Evolutionary conservation across 1,284 basidiomycete species (phyloP).

Genomic region (Pulveroboletus sp.): DNA sequence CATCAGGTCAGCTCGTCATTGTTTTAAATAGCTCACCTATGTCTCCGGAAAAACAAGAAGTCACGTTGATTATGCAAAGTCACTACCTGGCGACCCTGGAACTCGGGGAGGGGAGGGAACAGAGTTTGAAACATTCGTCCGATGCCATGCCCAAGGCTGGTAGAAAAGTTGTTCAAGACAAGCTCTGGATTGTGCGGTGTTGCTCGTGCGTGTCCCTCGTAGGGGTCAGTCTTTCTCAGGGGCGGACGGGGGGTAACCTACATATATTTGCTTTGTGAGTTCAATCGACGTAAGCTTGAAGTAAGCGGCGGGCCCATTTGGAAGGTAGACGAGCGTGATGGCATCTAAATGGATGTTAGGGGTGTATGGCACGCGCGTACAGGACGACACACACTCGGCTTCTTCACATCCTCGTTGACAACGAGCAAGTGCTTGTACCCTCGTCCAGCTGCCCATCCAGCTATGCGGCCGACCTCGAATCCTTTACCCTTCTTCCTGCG

Average conservation of each 20-base stretch:
- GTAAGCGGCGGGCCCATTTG: conserved; percentile 92
- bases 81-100: conserved; percentile 96
- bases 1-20: conserved; percentile 4
- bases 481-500: conserved; percentile 89
- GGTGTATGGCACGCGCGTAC: conserved; percentile 1
- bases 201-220: conserved; percentile 86
- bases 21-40: conserved; percentile 59
- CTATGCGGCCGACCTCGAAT: conserved; percentile 91
- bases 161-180: conserved; percentile 94
- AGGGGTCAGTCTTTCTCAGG: conserved; percentile 12
- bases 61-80: conserved; percentile 98
- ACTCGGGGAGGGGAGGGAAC: conserved; percentile 94
- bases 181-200: conserved; percentile 95
- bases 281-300: conserved; percentile 93
- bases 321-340: conserved; percentile 89
- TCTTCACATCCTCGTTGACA: conserved; percentile 93
- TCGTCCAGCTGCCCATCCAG: conserved; percentile 89
- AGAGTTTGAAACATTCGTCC: conserved; percentile 94
- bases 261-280: conserved; percentile 84
- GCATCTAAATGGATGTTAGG: conserved; percentile 57
- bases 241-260: conserved; percentile 40
- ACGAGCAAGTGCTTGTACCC: conserved; percentile 89
- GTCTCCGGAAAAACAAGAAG: conserved; percentile 96
- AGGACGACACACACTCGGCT: conserved; percentile 69
- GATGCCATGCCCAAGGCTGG: conserved; percentile 89